These are phyloP conservation scores for Blastomyces percursus DNA, from an alignment of 2,329 filamentous ascomycete species.

Conservation along the genomic window DNA sequence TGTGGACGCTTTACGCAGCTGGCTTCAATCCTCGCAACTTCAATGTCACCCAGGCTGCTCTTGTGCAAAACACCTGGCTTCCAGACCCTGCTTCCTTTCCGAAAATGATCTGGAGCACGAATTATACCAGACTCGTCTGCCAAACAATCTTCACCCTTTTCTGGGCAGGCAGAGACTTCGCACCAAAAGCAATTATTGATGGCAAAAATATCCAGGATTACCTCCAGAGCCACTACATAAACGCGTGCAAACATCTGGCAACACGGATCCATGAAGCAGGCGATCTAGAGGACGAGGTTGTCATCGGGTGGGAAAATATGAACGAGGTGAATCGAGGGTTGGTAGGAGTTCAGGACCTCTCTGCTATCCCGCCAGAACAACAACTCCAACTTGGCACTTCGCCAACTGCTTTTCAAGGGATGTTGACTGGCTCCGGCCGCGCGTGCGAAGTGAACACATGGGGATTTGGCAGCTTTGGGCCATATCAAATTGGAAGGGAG, in stretches of 20 bases:
- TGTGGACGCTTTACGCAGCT: conserved; percentile 96
- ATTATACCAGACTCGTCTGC: conserved; percentile 77
- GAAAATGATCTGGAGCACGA: conserved; percentile 99
- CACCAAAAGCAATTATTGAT: conserved; percentile 90
- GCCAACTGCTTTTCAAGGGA: conserved; percentile 87
- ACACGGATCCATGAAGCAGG: conserved; percentile 79
- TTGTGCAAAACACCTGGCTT: conserved; percentile 82
- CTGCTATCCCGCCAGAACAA: conserved; percentile 71
- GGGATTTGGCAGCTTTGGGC: conserved; percentile 88
- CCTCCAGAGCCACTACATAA: conserved; percentile 74
- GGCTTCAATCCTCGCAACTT: conserved; percentile 82
- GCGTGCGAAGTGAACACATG: conserved; percentile 84
- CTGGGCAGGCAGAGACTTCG: conserved; percentile 82
- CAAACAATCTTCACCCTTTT: conserved; percentile 92
- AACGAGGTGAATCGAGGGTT: conserved; percentile 91
- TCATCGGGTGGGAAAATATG: conserved; percentile 92
- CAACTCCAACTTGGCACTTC: conserved; percentile 86
- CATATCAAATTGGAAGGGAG: conserved; percentile 73
- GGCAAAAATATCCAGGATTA: conserved; percentile 95
- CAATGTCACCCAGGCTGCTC: conserved; percentile 72
- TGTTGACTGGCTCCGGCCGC: conserved; percentile 80
- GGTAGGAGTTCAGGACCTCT: conserved; percentile 71
- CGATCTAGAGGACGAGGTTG: conserved; percentile 71
- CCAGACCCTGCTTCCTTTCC: conserved; percentile 75
- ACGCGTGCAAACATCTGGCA: conserved; percentile 69